phyloP scores from a whole-genome alignment of 2,329 filamentous ascomycete genomes.

The Fusarium xylarioides region DNA sequence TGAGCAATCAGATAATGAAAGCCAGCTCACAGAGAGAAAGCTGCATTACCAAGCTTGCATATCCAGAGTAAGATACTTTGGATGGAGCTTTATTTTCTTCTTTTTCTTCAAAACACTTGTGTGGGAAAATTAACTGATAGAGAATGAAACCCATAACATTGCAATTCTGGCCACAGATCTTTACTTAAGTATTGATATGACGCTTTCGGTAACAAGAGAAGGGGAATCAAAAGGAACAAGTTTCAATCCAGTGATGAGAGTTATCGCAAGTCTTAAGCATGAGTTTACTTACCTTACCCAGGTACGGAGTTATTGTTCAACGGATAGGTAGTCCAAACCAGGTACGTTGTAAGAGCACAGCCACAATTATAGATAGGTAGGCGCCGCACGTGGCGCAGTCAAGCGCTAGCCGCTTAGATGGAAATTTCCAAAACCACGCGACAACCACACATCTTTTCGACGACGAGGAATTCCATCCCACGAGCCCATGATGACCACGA shows the following conservation, averaged over 20 bases:
- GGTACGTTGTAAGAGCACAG: background rate
- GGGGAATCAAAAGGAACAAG: background rate
- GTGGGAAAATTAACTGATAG: background rate
- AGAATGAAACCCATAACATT: background rate
- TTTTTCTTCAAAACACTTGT: background rate
- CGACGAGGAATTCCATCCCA: slow-evolving; percentile 25
- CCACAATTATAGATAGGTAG: background rate
- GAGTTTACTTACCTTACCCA: background rate
- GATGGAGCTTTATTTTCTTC: background rate
- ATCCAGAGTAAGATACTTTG: background rate
- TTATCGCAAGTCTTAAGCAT: background rate
- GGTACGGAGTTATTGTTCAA: background rate
- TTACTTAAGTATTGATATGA: background rate
- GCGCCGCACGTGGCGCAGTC: slow-evolving; percentile 34
- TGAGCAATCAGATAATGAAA: slow-evolving; percentile 14
- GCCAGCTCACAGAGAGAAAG: background rate
- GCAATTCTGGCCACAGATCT: background rate
- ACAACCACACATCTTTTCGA: slow-evolving; percentile 35
- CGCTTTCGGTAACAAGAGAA: background rate
- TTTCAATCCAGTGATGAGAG: background rate
- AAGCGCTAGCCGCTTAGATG: slow-evolving; percentile 38
- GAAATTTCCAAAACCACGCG: slow-evolving; percentile 48
- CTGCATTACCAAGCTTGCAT: background rate
- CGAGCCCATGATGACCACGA: slow-evolving; percentile 50
- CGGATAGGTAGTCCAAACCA: too few relatives aligned